These are phyloP conservation scores for Russula dissimulans DNA, from an alignment of 768 basidiomycete genomes.

Conservation along the genomic window DNA sequence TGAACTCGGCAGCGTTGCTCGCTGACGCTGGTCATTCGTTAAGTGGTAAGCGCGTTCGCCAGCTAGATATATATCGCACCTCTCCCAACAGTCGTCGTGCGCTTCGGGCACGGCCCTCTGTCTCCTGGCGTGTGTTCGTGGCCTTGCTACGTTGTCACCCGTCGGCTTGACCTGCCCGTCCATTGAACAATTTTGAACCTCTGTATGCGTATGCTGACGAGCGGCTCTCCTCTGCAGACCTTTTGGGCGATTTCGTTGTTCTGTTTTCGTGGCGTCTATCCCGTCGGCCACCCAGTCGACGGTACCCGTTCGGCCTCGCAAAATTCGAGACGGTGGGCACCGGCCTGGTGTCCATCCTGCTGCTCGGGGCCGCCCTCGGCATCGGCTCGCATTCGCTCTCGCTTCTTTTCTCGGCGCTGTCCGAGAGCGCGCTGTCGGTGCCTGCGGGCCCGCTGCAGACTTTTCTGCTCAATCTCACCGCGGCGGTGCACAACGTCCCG, in stretches of 20 bases:
- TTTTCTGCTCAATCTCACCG: conserved; percentile 47
- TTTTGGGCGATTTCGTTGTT: conserved; percentile 87
- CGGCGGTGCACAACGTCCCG: conserved; percentile 46
- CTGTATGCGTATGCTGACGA: background rate
- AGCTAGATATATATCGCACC: background rate
- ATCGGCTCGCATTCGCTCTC: conserved; percentile 88
- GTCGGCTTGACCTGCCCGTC: background rate
- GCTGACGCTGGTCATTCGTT: conserved; percentile 92
- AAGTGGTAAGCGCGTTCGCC: conserved; percentile 49
- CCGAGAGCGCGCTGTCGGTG: conserved; percentile 52
- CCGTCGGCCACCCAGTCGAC: conserved; percentile 64
- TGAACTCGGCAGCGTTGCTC: conserved; percentile 84
- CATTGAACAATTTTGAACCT: too few species aligned
- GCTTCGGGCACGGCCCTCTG: background rate
- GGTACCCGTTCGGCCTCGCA: conserved; percentile 82
- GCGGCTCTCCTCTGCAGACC: conserved; percentile 36
- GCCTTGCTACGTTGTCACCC: background rate
- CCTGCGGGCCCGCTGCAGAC: conserved; percentile 57
- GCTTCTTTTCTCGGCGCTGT: conserved; percentile 66
- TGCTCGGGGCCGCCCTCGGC: conserved; percentile 75
- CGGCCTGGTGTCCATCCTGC: conserved; percentile 76
- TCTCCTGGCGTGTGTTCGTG: background rate
- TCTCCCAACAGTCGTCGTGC: background rate
- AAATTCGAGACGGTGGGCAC: conserved; percentile 96
- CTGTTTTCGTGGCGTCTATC: conserved; percentile 84